These are phyloP conservation scores for Nannochloropsis salina DNA, from an alignment of 108 stramenopile species.

Conservation along the genomic window DNA sequence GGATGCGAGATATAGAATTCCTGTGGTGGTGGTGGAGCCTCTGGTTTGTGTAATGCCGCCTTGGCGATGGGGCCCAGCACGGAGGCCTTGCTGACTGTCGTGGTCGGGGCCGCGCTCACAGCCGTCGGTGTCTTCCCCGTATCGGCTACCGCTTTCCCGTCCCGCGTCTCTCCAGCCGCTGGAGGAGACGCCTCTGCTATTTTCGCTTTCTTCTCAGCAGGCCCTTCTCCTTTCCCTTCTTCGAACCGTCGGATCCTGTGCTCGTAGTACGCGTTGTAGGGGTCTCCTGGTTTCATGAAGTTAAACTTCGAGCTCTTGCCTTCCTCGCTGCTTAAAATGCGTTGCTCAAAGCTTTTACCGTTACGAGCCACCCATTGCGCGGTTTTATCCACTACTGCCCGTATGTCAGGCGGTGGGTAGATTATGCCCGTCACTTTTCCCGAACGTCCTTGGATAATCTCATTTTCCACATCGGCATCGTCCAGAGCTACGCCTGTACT, in stretches of 20 bases:
- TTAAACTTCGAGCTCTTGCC: constrained; percentile 89
- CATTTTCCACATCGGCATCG: constrained; percentile 19
- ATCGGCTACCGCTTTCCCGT: neutral
- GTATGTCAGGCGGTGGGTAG: constrained; percentile 91
- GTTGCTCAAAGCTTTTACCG: constrained; percentile 82
- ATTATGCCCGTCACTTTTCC: constrained; percentile 60
- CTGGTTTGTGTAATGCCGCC: constrained; percentile 32
- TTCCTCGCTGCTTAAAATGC: constrained; percentile 50
- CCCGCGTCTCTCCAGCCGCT: constrained; percentile 14
- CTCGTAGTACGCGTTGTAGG: constrained; percentile 97
- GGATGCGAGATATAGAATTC: constrained; percentile 69
- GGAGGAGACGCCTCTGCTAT: constrained; percentile 32
- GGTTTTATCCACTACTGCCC: constrained; percentile 90
- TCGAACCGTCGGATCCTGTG: constrained; percentile 64
- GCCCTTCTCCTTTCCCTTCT: constrained; percentile 63
- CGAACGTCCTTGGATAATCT: constrained; percentile 14
- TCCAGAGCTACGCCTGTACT: neutral
- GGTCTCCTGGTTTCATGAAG: constrained; percentile 77
- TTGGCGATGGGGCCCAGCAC: constrained; percentile 56
- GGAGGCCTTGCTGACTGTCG: constrained; percentile 37
- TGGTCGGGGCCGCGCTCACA: neutral
- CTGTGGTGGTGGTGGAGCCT: constrained; percentile 63
- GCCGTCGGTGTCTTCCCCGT: neutral
- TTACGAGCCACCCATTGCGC: constrained; percentile 93
- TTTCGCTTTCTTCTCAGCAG: constrained; percentile 43